A percentile compares a stretch with the other conserved stretches of the same genome.
These are phyloP conservation scores for Lachnellula willkommii DNA, from an alignment of 2,329 filamentous ascomycete genomes.

Conservation along the genomic window DNA sequence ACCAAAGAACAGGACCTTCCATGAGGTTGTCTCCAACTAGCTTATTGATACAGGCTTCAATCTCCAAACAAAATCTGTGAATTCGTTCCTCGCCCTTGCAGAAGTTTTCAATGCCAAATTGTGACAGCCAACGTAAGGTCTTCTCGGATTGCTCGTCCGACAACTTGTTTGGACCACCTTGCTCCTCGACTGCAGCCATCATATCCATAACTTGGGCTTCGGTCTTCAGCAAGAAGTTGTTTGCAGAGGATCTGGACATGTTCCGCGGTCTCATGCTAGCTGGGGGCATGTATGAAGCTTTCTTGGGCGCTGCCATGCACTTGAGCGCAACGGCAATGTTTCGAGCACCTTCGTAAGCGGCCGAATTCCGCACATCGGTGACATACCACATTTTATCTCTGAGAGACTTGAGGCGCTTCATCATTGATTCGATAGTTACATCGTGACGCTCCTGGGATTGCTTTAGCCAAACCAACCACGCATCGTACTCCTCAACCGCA, in stretches of 20 bases:
- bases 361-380: constrained; percentile 86
- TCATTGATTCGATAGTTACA: constrained; percentile 67
- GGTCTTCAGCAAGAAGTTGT: constrained; percentile 66
- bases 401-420: constrained; percentile 65
- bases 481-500: constrained; percentile 72
- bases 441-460: constrained; percentile 77
- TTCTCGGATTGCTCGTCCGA: constrained; percentile 92
- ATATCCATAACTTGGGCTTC: constrained; percentile 84
- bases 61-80: constrained; percentile 86
- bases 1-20: constrained; percentile 85
- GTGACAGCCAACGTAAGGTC: constrained; percentile 75
- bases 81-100: constrained; percentile 93
- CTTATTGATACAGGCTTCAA: constrained; percentile 79
- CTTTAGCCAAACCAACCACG: constrained; percentile 78
- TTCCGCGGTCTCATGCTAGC: constrained; percentile 36
- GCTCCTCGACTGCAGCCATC: constrained; percentile 73
- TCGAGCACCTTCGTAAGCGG: constrained; percentile 77
- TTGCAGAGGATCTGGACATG: constrained; percentile 27
- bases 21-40: constrained; percentile 78
- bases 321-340: constrained; percentile 84
- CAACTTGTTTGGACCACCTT: constrained; percentile 89
- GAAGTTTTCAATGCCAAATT: constrained; percentile 82
- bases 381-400: constrained; percentile 99
- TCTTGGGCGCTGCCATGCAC: constrained; percentile 72
- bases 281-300: constrained; percentile 17